phyloP scores from a whole-genome alignment of 352 stramenopile species.

The Phytophthora pistaciae region DNA sequence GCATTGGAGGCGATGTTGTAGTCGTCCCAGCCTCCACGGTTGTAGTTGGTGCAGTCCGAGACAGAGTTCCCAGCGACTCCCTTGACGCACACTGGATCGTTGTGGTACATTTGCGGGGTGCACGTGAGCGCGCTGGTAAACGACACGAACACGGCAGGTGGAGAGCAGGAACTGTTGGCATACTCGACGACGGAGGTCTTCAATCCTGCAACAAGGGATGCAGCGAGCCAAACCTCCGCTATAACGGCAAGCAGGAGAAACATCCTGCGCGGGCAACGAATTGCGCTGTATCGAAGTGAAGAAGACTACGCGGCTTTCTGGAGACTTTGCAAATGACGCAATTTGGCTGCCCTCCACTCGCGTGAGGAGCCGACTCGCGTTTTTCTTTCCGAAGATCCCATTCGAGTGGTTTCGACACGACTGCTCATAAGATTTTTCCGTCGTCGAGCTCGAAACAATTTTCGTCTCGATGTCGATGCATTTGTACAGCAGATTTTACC shows the following conservation, averaged over 20 bases:
- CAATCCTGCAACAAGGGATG: not conserved
- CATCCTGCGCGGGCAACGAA: not conserved
- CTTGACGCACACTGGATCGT: conserved; percentile 3
- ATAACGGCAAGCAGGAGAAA: not conserved
- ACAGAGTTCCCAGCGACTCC: not conserved
- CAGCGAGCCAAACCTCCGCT: not conserved
- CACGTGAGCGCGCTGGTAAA: not conserved
- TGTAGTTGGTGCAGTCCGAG: conserved; percentile 18
- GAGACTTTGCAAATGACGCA: not conserved
- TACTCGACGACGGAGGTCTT: not conserved
- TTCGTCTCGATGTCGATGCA: not conserved
- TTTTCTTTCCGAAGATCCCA: not conserved
- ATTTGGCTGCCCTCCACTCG: not conserved
- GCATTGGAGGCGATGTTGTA: not conserved
- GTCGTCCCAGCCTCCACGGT: conserved; percentile 1
- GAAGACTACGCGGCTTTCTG: not conserved
- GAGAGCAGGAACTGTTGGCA: not conserved
- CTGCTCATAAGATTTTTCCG: not conserved
- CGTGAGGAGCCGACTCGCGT: not conserved
- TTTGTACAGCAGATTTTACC: not conserved
- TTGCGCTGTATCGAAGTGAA: not conserved
- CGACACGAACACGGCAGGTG: not conserved
- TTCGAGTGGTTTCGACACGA: not conserved
- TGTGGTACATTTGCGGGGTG: conserved; percentile 7
- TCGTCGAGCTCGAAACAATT: not conserved